Evolutionary conservation across 164 flowering plant genomes (phyloP), one percentile per base, ranked within the genome.

Genomic region (Piper betle): DNA sequence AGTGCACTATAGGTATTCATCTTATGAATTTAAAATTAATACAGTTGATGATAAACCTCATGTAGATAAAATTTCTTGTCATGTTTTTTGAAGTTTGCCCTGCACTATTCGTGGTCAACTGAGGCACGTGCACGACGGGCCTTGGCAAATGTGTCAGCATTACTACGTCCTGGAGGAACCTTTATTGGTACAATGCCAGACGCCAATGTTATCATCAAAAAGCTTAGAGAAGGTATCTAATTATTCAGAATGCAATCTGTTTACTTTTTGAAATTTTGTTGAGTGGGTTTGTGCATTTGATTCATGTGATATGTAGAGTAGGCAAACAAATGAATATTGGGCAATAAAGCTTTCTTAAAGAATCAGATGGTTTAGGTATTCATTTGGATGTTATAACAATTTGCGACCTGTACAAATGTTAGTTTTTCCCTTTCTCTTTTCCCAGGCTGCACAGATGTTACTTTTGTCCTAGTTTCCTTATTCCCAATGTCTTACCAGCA

Each of bases 141-240:
- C 71, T 76, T 93, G 72, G 92, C 91, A 58, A 94, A 91, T 76
- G 82, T 91, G 54, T 88, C 99, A 64, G 83, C 95, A 61, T 83
- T 94, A 73, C 96, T 88, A 77, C 87, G 95, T 55, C 99, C 97
- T 3, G 99, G 99, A 25, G 99, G 99, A 37, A 82, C 77, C 64
- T 88, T 91, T 65, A 93, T 94, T 75, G 97, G 97, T 67, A 91
- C 96, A 39, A 94, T 91, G 99, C 99, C 99, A 60, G 97, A 94
- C 79, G 95, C 99, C 53, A 91, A 91, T 79, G 97, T 91, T 69
- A 86, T 94, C 39, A 57, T 94, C 19, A 88, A 86, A 77, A 94
- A 94, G 70, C 85, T 91, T 41, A 79, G 97, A 82, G 87, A 84
- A 83, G 97, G 97, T 86, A 74, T 6, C 50, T 15, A 43, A 10